A percentile compares a stretch with the other conserved stretches of the same genome.
phyloP scores from a whole-genome alignment of 371 early-diverging fungal species.

The Smittium mucronatum region DNA sequence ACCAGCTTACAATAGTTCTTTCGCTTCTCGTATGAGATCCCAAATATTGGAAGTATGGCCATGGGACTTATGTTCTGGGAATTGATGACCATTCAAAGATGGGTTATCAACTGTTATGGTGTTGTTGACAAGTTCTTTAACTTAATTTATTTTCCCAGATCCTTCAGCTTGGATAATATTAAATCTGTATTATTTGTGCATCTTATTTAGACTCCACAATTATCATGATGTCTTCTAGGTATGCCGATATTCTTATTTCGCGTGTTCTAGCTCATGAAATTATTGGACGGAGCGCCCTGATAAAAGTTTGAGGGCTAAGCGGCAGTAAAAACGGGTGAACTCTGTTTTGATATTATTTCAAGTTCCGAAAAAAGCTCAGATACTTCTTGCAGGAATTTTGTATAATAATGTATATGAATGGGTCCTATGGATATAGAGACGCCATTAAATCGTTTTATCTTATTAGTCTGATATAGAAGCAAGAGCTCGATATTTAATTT shows the following conservation, averaged over 20 bases:
- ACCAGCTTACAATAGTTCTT: not conserved
- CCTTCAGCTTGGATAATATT: constrained; percentile 18
- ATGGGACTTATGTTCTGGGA: constrained; percentile 9
- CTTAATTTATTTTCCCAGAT: constrained; percentile 27
- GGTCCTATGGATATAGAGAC: constrained; percentile 25
- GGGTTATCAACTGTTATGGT: constrained; percentile 28
- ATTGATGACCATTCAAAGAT: constrained; percentile 29
- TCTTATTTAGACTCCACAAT: constrained; percentile 6
- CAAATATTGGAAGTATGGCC: not conserved
- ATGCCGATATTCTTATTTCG: constrained; percentile 26
- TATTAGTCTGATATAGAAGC: constrained; percentile 25
- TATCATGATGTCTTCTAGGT: constrained; percentile 31
- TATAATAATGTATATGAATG: constrained; percentile 30
- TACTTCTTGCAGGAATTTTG: constrained; percentile 20
- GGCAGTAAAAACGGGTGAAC: constrained; percentile 34
- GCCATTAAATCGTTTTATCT: constrained; percentile 24
- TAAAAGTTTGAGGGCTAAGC: constrained; percentile 34
- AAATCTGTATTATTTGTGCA: constrained; percentile 14
- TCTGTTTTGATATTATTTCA: constrained; percentile 33
- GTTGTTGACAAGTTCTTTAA: constrained; percentile 19
- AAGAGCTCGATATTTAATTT: constrained; percentile 19
- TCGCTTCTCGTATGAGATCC: not conserved
- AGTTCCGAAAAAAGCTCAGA: constrained; percentile 36
- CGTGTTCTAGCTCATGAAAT: constrained; percentile 22
- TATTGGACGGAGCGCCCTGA: constrained; percentile 30